Conservation (phyloP, 73 alveolate genomes). For the Breviolum minutum region DNA sequence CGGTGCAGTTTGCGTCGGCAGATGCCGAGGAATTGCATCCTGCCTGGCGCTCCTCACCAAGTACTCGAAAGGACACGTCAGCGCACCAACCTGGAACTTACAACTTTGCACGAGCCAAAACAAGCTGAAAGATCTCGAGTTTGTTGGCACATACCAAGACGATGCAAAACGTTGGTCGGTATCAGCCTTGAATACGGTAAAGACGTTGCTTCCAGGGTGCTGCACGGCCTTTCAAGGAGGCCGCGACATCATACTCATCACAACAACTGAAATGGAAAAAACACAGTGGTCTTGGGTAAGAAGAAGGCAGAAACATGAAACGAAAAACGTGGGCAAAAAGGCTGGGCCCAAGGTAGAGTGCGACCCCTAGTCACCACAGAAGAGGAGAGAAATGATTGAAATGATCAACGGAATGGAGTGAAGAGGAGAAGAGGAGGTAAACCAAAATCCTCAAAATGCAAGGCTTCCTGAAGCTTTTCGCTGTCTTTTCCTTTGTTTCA, state of each 20-base stretch:
- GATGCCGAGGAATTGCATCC: too few species aligned
- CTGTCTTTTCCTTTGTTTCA: too few species aligned
- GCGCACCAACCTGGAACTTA: slow-evolving; percentile 5
- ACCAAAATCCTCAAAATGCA: not conserved
- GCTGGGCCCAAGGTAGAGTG: too few species aligned
- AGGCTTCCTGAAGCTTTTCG: too few species aligned
- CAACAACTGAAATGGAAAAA: not conserved
- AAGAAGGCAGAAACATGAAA: too few species aligned
- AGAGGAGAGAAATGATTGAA: not conserved
- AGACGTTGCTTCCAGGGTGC: slow-evolving; percentile 83
- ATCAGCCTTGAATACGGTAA: slow-evolving; percentile 54
- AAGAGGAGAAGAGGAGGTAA: not conserved
- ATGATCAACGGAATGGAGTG: not conserved
- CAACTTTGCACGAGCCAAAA: not conserved
- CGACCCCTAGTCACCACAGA: too few species aligned
- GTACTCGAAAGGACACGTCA: slow-evolving; percentile 39
- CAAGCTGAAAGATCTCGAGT: not conserved
- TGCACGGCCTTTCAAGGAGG: slow-evolving; percentile 40
- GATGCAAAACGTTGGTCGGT: not conserved
- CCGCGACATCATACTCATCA: not conserved
- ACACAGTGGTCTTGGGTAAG: too few species aligned
- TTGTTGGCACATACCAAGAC: not conserved
- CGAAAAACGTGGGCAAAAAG: too few species aligned
- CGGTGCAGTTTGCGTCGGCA: too few species aligned
- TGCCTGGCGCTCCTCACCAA: slow-evolving; percentile 93